These are phyloP conservation scores for Trametes cinnabarina DNA, from an alignment of 768 basidiomycete genomes.

Conservation along the genomic window DNA sequence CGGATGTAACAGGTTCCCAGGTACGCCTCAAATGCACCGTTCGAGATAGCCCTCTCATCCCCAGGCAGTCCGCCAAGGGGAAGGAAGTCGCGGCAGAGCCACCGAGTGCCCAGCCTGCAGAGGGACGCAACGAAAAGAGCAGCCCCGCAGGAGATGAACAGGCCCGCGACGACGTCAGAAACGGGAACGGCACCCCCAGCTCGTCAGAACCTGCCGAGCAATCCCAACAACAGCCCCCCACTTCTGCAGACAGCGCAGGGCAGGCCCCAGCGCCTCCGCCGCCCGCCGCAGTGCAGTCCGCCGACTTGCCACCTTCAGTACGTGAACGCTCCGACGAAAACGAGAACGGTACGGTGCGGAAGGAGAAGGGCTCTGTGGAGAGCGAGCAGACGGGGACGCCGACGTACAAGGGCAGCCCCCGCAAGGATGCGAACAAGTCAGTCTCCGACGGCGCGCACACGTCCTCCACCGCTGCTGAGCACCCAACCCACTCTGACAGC, in stretches of 20 bases:
- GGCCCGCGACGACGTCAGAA: constrained; percentile 8
- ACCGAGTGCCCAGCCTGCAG: constrained; percentile 26
- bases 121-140: constrained; percentile 24
- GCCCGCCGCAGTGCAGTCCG: constrained; percentile 16
- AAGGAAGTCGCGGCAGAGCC: constrained; percentile 27
- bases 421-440: constrained; percentile 31
- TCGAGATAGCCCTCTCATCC: not conserved
- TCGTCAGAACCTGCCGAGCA: constrained; percentile 3
- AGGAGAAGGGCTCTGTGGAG: constrained; percentile 46
- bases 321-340: constrained; percentile 38
- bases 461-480: constrained; percentile 28
- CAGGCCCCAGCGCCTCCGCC: constrained; percentile 23
- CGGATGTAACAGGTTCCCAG: constrained; percentile 18
- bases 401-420: constrained; percentile 35
- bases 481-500: constrained; percentile 11
- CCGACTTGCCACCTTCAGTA: constrained; percentile 17
- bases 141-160: constrained; percentile 12
- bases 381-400: constrained; percentile 43
- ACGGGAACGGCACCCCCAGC: constrained; percentile 9
- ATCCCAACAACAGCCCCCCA: constrained; percentile 1
- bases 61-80: constrained; percentile 22
- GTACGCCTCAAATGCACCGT: constrained; percentile 5
- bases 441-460: constrained; percentile 36
- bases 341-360: constrained; percentile 38
- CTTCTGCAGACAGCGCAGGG: constrained; percentile 23